Conservation (phyloP, 805 yeast genomes). For the Yamadazyma phyllophila region DNA sequence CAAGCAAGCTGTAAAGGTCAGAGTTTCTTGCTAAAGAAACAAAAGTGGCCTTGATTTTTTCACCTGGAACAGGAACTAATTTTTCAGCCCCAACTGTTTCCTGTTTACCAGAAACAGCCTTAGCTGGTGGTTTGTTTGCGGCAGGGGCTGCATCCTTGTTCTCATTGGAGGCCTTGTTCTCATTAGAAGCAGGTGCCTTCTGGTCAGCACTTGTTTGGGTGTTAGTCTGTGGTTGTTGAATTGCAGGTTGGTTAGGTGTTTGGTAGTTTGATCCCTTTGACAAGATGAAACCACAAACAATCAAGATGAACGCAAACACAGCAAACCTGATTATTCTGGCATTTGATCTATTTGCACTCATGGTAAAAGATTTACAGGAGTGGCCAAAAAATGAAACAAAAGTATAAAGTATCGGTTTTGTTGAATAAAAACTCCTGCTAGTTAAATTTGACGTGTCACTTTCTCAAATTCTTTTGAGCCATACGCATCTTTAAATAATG, state of each 20-base stretch:
- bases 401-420: background rate
- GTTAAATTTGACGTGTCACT: conserved; percentile 4
- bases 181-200: background rate
- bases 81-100: conserved; percentile 14
- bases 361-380: background rate
- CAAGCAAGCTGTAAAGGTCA: conserved; percentile 60
- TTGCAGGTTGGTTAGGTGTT: conserved; percentile 5
- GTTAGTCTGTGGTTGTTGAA: background rate
- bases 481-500: background rate
- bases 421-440: background rate
- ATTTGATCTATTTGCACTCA: conserved; percentile 25
- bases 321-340: conserved; percentile 39
- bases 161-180: background rate
- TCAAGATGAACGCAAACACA: conserved; percentile 34
- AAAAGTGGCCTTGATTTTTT: conserved; percentile 70
- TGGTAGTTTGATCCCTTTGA: conserved; percentile 34
- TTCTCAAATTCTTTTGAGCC: conserved; percentile 1
- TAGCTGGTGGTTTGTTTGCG: background rate
- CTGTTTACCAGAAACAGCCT: conserved; percentile 22
- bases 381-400: background rate
- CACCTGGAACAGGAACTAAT: conserved; percentile 33
- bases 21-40: conserved; percentile 75
- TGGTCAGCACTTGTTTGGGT: background rate
- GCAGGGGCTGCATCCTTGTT: conserved; percentile 1
- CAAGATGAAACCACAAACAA: conserved; percentile 36